Conservation (phyloP, 2,329 filamentous ascomycete species). For the Talaromyces sp. region DNA sequence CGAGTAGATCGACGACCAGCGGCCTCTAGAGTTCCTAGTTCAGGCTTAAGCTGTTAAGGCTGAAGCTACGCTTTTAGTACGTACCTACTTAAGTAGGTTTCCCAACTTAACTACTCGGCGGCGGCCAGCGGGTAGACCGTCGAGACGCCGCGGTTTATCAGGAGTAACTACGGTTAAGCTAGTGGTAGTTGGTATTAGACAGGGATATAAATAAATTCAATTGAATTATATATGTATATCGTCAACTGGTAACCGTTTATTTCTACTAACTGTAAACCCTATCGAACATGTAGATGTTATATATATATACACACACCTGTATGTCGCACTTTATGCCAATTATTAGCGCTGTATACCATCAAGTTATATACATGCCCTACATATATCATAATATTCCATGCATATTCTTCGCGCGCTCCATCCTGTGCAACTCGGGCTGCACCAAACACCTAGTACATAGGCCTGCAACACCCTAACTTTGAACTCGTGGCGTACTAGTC, state of each 20-base stretch:
- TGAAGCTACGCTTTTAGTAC: neutral
- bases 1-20: neutral
- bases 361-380: too few species aligned
- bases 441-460: too few species aligned
- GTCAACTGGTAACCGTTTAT: too few species aligned
- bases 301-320: too few species aligned
- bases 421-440: neutral
- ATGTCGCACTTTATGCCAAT: too few species aligned
- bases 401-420: slow-evolving; percentile 33
- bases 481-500: neutral
- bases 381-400: too few species aligned
- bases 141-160: neutral
- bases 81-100: neutral
- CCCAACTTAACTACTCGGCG: neutral
- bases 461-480: too few species aligned
- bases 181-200: neutral
- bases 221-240: too few species aligned
- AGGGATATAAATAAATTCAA: too few species aligned
- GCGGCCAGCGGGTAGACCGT: neutral
- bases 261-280: too few species aligned
- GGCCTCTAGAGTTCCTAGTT: neutral
- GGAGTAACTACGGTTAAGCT: slow-evolving; percentile 10
- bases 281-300: too few species aligned
- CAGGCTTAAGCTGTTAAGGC: neutral
- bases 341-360: too few species aligned